A percentile compares a stretch with the other conserved stretches of the same genome.
Conservation (phyloP, 1,139 yeast species). For the Pichia sp. region DNA sequence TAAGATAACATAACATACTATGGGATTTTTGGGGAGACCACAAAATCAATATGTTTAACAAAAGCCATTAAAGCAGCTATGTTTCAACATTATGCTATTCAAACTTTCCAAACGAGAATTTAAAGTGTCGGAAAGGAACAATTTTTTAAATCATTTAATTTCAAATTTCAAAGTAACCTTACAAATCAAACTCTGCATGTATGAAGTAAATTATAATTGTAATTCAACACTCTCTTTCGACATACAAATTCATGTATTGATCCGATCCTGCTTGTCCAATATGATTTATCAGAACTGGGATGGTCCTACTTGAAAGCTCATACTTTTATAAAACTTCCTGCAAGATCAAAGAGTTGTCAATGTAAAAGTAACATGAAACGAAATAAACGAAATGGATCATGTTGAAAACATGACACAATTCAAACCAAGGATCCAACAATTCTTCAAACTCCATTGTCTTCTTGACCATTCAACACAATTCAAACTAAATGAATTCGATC, state of each 20-base stretch:
- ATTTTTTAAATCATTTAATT: neutral
- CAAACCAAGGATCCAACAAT: no score
- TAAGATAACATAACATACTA: neutral
- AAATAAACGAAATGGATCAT: neutral
- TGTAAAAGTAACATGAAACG: neutral
- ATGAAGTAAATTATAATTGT: neutral
- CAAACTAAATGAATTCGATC: neutral
- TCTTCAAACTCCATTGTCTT: constrained; percentile 1
- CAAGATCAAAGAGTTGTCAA: neutral
- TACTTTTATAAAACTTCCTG: neutral
- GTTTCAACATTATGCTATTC: neutral
- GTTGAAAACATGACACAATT: no score
- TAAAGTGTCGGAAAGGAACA: neutral
- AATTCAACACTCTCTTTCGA: neutral
- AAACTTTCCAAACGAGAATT: neutral
- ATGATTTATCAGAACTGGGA: neutral
- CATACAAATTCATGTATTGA: neutral
- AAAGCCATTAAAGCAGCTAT: neutral
- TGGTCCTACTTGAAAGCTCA: neutral
- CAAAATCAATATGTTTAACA: neutral
- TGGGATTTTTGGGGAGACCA: neutral
- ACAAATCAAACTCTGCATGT: no score
- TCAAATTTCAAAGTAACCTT: no score
- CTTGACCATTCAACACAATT: constrained; percentile 4
- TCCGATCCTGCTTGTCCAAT: neutral